Base-by-base conservation (phyloP, 2,329 filamentous ascomycete species). In the Nectriaceae sp. region DNA sequence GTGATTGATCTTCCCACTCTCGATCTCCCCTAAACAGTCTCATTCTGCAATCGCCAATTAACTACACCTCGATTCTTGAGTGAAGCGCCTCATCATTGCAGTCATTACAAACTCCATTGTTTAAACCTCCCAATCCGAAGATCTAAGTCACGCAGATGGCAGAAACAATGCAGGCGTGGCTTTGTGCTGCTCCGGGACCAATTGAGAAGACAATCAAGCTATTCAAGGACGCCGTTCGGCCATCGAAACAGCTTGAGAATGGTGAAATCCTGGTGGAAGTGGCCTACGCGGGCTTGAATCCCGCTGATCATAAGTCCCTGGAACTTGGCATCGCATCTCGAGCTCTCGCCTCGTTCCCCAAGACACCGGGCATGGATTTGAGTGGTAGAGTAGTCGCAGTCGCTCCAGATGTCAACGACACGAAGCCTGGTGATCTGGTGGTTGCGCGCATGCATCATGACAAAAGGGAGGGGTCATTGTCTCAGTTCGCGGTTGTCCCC, bases 361-460 rank as follows among this genome's bases (percentile, higher is more conserved):
- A 71, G 16, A 74, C 68, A 2, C 74, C 74, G 0, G 74, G 74
- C 16, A 70, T 75, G 56, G 81, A 84, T 57, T 77, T 79, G 54
- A 69, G 71, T 54, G 82, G 81, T 20, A 69, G 61, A 16, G 73
- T 83, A 3, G 70, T 74, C 24, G 61, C 61, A 5, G 54, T 64
- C 10, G 68, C 60, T 15, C 29, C 60, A 1, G 56, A 52, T 11
- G 58, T 62, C 3, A 48, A 52, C 0, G 65, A 67, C 26, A 64
- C 72, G 29, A 59, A 65, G 3, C 52, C 67, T 0, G 75, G 75
- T 11, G 72, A 76, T 40, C 49, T 68, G 2, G 74, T 82, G 2
- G 70, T 77, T 41, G 78, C 75, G 4, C 63, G 68, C 5, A 29
- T 66, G 10, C 46, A 62, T 3, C 59, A 63, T 1, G 44, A 55